Conservation (phyloP, 2,329 filamentous ascomycete genomes). For the Phyllosticta capitalensis region DNA sequence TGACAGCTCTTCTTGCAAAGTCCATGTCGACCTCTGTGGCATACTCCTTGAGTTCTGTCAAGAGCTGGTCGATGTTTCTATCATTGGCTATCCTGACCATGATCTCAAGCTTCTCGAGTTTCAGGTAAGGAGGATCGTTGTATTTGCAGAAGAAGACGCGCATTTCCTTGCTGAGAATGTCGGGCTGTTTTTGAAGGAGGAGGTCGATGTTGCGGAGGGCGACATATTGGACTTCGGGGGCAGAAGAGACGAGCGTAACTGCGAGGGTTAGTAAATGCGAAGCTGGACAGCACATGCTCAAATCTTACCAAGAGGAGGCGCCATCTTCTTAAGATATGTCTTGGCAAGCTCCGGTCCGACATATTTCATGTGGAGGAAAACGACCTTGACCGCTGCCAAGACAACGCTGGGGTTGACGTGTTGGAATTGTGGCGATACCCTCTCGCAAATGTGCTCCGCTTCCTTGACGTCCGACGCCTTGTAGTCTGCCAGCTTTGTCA, state of each 20-base stretch:
- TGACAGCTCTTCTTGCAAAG: conserved; percentile 87
- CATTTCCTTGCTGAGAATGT: conserved; percentile 94
- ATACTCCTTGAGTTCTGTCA: conserved; percentile 94
- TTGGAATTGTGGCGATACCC: conserved; percentile 93
- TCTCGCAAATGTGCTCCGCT: conserved; percentile 94
- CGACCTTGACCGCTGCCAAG: conserved; percentile 91
- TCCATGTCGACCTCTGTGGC: conserved; percentile 99
- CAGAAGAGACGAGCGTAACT: conserved; percentile 93
- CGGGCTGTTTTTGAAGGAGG: conserved; percentile 86
- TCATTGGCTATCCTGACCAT: conserved; percentile 99
- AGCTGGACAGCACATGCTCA: background rate
- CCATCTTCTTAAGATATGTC: conserved; percentile 97
- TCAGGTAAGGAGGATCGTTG: conserved; percentile 95
- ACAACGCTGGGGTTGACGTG: conserved; percentile 97
- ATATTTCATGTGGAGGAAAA: conserved; percentile 90
- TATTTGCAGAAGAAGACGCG: conserved; percentile 99
- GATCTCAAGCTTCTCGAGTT: conserved; percentile 94
- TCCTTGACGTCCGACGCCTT: conserved; percentile 82
- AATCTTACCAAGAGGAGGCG: conserved; percentile 70
- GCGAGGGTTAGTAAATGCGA: conserved; percentile 17
- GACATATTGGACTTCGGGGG: conserved; percentile 96
- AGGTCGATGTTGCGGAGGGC: conserved; percentile 94
- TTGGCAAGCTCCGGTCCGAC: conserved; percentile 68
- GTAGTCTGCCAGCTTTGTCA: conserved; percentile 84
- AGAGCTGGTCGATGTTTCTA: conserved; percentile 86